Percentiles rank a stretch among this genome's conserved stretches.
Conservation (phyloP, 2,329 filamentous ascomycete genomes). For the Didymella glomerata region DNA sequence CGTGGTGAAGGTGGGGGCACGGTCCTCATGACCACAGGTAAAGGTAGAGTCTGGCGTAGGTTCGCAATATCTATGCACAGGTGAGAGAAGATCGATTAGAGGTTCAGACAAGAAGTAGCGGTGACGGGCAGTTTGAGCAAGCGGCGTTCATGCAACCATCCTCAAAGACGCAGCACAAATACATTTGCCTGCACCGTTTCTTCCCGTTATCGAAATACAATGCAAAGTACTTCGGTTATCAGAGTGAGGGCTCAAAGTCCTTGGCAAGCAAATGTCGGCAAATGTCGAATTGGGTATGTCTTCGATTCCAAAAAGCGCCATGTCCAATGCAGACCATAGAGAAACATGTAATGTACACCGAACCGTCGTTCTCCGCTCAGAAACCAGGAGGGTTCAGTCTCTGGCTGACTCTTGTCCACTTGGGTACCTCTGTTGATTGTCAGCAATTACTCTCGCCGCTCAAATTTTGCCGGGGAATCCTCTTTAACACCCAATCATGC, state of each 20-base stretch:
- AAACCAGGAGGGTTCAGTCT: conserved; percentile 94
- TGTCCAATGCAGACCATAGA: conserved; percentile 30
- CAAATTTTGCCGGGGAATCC: neutral
- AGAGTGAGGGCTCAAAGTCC: neutral
- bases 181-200: neutral
- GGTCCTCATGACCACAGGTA: neutral
- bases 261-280: neutral
- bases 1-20: conserved; percentile 14
- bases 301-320: conserved; percentile 25
- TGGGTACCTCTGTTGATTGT: conserved; percentile 62
- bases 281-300: conserved; percentile 7
- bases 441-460: conserved; percentile 60
- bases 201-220: neutral
- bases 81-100: neutral
- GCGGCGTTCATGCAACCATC: neutral
- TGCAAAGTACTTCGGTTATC: neutral
- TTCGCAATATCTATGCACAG: neutral
- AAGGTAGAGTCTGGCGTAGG: neutral
- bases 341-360: conserved; percentile 41
- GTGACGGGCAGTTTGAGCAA: conserved; percentile 2
- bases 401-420: conserved; percentile 97
- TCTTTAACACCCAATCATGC: neutral
- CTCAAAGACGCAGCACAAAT: neutral
- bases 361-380: conserved; percentile 52
- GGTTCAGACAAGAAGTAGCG: neutral